Conservation (phyloP, 768 basidiomycete species). For the Suillus discolor region DNA sequence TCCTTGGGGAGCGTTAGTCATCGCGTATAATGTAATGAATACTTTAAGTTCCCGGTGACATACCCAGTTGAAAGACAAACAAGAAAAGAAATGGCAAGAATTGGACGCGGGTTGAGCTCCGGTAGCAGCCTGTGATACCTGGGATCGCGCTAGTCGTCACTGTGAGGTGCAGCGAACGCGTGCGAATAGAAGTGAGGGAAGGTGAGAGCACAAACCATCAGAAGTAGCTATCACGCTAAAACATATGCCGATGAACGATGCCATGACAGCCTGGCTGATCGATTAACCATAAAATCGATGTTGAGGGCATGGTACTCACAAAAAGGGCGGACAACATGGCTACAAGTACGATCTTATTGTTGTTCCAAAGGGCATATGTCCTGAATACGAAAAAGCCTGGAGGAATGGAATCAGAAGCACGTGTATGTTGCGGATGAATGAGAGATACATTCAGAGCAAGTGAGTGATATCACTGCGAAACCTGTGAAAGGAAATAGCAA, state of each 20-base stretch:
- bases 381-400: neutral
- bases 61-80: neutral
- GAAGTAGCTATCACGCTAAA: neutral
- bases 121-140: neutral
- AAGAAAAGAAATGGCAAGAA: neutral
- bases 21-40: neutral
- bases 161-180: neutral
- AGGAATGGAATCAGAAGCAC: neutral
- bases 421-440: neutral
- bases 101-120: neutral
- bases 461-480: neutral
- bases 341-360: neutral
- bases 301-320: neutral
- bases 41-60: neutral
- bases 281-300: neutral
- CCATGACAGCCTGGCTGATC: neutral
- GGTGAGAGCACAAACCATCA: neutral
- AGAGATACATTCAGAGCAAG: neutral
- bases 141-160: neutral
- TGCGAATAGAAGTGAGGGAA: neutral
- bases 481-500: neutral
- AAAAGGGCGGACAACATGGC: neutral
- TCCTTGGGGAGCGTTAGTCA: neutral
- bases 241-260: neutral
- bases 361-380: neutral